Evolutionary conservation across 2,329 filamentous ascomycete species (phyloP), one percentile per base, ranked within the genome.

Genomic region (Penicillium janthinellum): DNA sequence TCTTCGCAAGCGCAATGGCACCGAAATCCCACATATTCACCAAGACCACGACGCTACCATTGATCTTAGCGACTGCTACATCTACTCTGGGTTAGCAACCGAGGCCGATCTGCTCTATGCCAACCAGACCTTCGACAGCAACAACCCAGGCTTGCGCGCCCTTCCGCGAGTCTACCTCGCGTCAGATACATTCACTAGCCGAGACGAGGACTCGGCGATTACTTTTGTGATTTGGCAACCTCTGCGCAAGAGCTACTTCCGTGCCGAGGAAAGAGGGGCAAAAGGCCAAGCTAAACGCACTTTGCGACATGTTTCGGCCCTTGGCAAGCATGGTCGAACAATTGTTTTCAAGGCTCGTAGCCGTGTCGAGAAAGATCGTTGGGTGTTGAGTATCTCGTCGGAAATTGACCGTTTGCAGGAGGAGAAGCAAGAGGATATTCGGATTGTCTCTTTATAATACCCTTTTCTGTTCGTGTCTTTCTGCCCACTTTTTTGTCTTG

Each of bases 151-250:
- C 14, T 82, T 84, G 56, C 81, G 84, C 59, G 82, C 85, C 2
- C 73, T 88, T 10, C 86, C 86, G 2, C 77, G 85, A 2, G 81
- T 87, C 4, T 88, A 87, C 66, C 80, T 84, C 35, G 80, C 73
- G 3, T 67, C 84, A 54, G 85, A 88, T 62, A 80, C 80, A 17
- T 88, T 84, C 82, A 88, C 85, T 20, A 83, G 79, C 28, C 83
- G 81, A 0, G 86, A 89, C 64, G 86, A 88, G 66, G 86, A 88
- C 66, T 82, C 83, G n/a, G 86, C 86, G 75, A 87, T 85, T 0
- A 86, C 84, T 2, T 89, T 89, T 68, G 86, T 88, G n/a, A 77
- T 89, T 44, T 89, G 86, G 86, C 83, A 87, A 64, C 83, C 83
- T 39, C 79, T 82, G 62, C 80, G 78, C 60, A 86, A 85, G 67